A percentile compares a stretch with the other conserved stretches of the same genome.
phyloP scores from a whole-genome alignment of 371 early-diverging fungal genomes.

The Apophysomyces variabilis region DNA sequence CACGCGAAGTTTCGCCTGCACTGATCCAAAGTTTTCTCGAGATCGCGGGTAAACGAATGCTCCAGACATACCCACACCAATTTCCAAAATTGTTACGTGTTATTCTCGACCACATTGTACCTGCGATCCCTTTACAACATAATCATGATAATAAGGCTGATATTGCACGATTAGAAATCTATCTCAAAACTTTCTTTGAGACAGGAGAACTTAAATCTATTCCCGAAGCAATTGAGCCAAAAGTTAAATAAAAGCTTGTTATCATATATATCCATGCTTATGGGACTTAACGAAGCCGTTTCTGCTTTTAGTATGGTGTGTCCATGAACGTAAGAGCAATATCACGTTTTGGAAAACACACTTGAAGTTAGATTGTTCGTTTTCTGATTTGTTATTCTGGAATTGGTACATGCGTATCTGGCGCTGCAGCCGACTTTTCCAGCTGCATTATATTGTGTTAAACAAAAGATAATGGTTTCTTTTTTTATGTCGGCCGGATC shows the following conservation, averaged over 20 bases:
- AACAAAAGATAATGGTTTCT: too few relatives aligned
- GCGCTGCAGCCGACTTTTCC: too few relatives aligned
- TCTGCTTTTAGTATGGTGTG: too few relatives aligned
- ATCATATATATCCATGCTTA: too few relatives aligned
- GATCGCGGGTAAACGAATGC: conserved; percentile 41
- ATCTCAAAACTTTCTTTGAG: neutral
- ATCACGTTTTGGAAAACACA: too few relatives aligned
- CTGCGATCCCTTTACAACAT: conserved; percentile 21
- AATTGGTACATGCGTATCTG: too few relatives aligned
- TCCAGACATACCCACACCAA: conserved; percentile 41
- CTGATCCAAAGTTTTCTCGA: conserved; percentile 72
- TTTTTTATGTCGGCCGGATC: too few relatives aligned
- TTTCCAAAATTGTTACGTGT: conserved; percentile 36
- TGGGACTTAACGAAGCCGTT: too few relatives aligned
- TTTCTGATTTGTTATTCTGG: too few relatives aligned
- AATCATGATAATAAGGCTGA: conserved; percentile 19
- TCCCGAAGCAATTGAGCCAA: conserved; percentile 1
- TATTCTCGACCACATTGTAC: conserved; percentile 23
- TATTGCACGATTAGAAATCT: conserved; percentile 4
- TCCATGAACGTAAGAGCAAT: too few relatives aligned
- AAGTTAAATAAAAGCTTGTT: neutral
- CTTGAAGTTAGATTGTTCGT: too few relatives aligned
- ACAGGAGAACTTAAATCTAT: neutral
- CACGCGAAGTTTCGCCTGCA: conserved; percentile 73
- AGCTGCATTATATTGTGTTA: too few relatives aligned